Percentiles rank a stretch among this genome's conserved stretches.
Evolutionary conservation across 441 rosid genomes (phyloP).

Genomic region (Raphanus hybrid): DNA sequence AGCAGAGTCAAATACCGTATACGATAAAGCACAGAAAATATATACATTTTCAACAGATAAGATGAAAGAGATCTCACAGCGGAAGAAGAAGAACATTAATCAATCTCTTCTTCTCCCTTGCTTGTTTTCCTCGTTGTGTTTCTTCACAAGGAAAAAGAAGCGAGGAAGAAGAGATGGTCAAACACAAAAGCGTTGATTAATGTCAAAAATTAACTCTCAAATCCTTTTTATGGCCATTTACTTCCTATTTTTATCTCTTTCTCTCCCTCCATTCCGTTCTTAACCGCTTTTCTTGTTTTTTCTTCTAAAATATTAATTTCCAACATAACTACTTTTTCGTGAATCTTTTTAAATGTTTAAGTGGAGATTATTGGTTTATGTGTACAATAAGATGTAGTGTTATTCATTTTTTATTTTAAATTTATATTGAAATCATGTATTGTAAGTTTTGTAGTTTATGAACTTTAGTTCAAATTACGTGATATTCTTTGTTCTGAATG

Average conservation of each 20-base stretch:
- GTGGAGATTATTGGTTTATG: not conserved
- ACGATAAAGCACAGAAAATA: not conserved
- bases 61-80: constrained; percentile 9
- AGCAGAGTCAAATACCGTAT: not conserved
- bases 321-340: not conserved
- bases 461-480: too few relatives aligned
- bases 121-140: constrained; percentile 29
- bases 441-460: too few relatives aligned
- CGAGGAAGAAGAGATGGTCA: too few relatives aligned
- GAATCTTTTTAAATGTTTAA: not conserved
- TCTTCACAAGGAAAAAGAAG: too few relatives aligned
- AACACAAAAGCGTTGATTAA: too few relatives aligned
- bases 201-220: not conserved
- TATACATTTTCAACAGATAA: not conserved
- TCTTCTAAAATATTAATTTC: not conserved
- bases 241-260: constrained; percentile 36
- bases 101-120: constrained; percentile 24
- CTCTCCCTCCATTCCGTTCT: constrained; percentile 29
- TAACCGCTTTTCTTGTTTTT: constrained; percentile 22
- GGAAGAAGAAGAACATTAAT: constrained; percentile 33
- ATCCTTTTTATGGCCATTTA: constrained; percentile 38
- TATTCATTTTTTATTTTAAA: too few relatives aligned
- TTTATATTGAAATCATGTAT: too few relatives aligned
- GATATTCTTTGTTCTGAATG: too few relatives aligned
- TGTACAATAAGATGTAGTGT: too few relatives aligned